Base-by-base conservation (phyloP, 768 basidiomycete species). In the Mycena galericulata region DNA sequence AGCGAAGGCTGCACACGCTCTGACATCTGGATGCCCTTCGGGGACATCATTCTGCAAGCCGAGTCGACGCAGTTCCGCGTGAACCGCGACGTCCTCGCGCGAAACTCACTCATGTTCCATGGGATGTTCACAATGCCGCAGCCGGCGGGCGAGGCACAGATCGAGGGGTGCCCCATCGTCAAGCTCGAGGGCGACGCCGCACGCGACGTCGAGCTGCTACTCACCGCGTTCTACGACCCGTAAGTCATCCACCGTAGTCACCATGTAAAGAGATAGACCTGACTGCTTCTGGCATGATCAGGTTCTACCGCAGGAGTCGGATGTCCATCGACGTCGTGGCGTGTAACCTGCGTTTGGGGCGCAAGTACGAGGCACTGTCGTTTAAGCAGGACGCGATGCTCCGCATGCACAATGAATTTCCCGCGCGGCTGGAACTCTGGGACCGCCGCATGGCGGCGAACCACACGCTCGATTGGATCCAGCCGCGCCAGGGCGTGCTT, bases 171-270 rank as follows among this genome's bases (percentile, higher is more conserved):
- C 46, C 66, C 68, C 17, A 36, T 75, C 14, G 51, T 74, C 15
- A 26, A 51, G 26, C 56, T 74, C 27, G 53, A 63, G 10, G n/a
- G n/a, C n/a, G 74, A 75, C 80, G 72, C 84, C 55, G 20, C 20
- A 2, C 20, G 38, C 17, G 64, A 65, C 47, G n/a, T 56, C 20
- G 47, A 40, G 20, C 56, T 50, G 29, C 64, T 65, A 26, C 56
- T 65, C 10, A 15, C 14, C 9, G 47, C 56, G 17, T 50, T 65
- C 24, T 58, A 65, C n/a, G 18, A 58, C 24, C 57, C 57, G 57
- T 58, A 2, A n/a, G 57, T 43, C 22, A n/a, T n/a, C n/a, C n/a
- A n/a, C n/a, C n/a, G n/a, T n/a, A n/a, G n/a, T n/a, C n/a, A n/a
- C n/a, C n/a, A n/a, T n/a, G n/a, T n/a, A n/a, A n/a, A n/a, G n/a